A percentile compares a stretch with the other conserved stretches of the same genome.
Evolutionary conservation across 352 stramenopile species (phyloP).

Genomic region (Globisporangium camurandrum): DNA sequence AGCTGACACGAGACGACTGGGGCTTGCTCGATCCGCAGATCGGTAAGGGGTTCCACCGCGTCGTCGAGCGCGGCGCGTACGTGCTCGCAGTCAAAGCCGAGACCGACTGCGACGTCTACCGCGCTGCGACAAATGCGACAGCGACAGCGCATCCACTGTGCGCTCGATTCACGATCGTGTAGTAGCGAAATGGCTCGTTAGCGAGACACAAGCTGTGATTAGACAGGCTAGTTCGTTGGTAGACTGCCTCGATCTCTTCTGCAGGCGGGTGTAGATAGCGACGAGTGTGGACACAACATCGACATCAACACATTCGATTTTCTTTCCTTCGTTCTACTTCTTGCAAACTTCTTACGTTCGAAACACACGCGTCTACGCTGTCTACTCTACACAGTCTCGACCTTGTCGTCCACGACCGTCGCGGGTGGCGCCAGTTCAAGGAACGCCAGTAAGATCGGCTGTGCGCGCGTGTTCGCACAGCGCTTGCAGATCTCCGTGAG

Average conservation of each 20-base stretch:
- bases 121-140: conserved; percentile 11
- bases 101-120: conserved; percentile 68
- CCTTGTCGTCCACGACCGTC: too few relatives aligned
- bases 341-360: too few relatives aligned
- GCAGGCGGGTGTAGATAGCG: neutral
- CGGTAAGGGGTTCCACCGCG: conserved; percentile 41
- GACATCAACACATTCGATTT: too few relatives aligned
- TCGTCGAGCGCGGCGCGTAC: conserved; percentile 64
- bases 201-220: too few relatives aligned
- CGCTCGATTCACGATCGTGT: conserved; percentile 26
- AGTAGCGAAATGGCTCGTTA: too few relatives aligned
- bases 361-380: too few relatives aligned
- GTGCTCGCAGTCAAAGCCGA: conserved; percentile 61
- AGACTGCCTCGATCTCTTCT: too few relatives aligned
- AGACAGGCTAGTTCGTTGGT: too few relatives aligned
- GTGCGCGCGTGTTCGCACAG: conserved; percentile 61
- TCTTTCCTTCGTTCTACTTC: too few relatives aligned
- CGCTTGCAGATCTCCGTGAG: conserved; percentile 65
- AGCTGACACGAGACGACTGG: conserved; percentile 45
- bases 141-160: conserved; percentile 24
- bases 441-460: conserved; percentile 58
- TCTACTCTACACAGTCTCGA: too few relatives aligned
- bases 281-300: too few relatives aligned
- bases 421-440: conserved; percentile 36
- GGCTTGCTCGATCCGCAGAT: conserved; percentile 59